Evolutionary conservation across 495 filamentous ascomycete species (phyloP), one percentile per base, ranked within the genome.

Genomic region (Penicillium pulvis): DNA sequence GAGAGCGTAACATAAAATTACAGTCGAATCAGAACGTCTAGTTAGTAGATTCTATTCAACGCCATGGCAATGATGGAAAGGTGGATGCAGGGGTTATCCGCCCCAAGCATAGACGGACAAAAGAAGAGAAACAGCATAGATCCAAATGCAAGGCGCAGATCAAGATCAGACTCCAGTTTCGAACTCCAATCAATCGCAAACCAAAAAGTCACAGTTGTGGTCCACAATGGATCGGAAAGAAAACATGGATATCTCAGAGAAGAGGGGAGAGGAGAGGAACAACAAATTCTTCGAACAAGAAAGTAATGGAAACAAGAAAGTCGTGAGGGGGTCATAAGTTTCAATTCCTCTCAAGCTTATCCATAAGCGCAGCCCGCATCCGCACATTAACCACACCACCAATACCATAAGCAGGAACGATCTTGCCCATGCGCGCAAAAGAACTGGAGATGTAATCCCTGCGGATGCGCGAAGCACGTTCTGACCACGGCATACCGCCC

Each of bases 331-430:
- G 4, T 49, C 49, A 56, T 49, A 45, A 51, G 16, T 6, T 20
- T 44, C 12, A 54, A 7, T 51, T 26, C 45, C 63, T 68, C 69
- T 85, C 79, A 52, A 86, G 45, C 49, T 56, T 67, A 61, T 68
- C 74, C 79, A 90, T 84, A 70, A 86, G 61, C 45, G 62, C 69
- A 69, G 76, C 79, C 64, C 93, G 82, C 51, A 96, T 78, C 60
- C 86, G 81, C 50, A 82, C 79, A 79, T 97, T 98, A 4, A 92
- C 88, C 46, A 96, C 92, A 3, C 93, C 93, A 1, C 93, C 93
- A 45, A 97, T 77, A 28, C 93, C 93, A 81, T 97, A 97, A 17
- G 93, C 93, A 49, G 94, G 93, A 26, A 98, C 82, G 64, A 97
- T 97, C 75, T 94, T 86, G 42, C 88, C 90, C 78, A 97, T 90